phyloP scores from a whole-genome alignment of 2,329 filamentous ascomycete species.

The Raffaelea deltoideospora region DNA sequence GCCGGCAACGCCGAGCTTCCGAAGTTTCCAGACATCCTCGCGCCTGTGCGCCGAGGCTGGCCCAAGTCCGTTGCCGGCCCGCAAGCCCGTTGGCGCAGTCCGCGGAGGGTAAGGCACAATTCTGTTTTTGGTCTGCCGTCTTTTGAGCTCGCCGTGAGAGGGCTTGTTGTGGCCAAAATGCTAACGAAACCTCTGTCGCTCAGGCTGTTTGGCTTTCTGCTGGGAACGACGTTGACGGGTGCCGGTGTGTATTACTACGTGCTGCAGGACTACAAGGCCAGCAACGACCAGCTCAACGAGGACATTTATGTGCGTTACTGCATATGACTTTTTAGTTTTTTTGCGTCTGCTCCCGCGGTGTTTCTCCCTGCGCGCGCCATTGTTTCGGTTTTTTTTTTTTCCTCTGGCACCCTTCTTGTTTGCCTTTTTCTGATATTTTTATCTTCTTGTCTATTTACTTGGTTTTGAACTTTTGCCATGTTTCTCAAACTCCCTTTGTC shows the following conservation, averaged over 20 bases:
- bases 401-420: neutral
- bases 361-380: no score
- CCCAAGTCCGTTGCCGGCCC: slow-evolving; percentile 35
- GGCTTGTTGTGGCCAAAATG: no score
- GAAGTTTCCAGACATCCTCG: slow-evolving; percentile 35
- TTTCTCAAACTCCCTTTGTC: no score
- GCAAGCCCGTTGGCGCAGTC: slow-evolving; percentile 45
- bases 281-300: slow-evolving; percentile 84
- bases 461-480: neutral
- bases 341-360: slow-evolving; percentile 3
- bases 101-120: slow-evolving; percentile 37
- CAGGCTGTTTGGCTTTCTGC: slow-evolving; percentile 82
- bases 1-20: slow-evolving; percentile 14
- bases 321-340: no score
- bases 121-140: neutral
- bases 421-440: neutral
- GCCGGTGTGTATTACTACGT: slow-evolving; percentile 82
- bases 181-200: neutral
- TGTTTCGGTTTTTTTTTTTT: no score
- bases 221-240: slow-evolving; percentile 68
- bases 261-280: slow-evolving; percentile 81
- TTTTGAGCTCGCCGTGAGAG: no score
- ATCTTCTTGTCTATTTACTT: slow-evolving; percentile 1
- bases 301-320: slow-evolving; percentile 77
- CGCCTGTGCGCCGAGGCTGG: slow-evolving; percentile 26